A percentile compares a stretch with the other conserved stretches of the same genome.
These are phyloP conservation scores for Arthrobotrys entomopaga DNA, from an alignment of 2,329 filamentous ascomycete genomes.

Conservation along the genomic window DNA sequence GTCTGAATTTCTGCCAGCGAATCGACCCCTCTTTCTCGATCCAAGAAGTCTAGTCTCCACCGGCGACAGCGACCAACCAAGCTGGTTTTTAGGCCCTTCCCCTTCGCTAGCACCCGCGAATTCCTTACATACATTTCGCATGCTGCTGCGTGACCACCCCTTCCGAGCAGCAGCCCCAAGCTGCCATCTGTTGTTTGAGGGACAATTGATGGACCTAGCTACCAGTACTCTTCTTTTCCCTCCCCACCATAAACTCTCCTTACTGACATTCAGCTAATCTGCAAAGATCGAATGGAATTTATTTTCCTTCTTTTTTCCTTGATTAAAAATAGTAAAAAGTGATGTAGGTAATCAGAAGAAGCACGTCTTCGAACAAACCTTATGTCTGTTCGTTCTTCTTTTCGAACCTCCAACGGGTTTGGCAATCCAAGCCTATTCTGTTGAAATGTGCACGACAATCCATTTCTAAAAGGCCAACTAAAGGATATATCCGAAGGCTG, in stretches of 20 bases:
- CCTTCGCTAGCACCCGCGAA: constrained; percentile 51
- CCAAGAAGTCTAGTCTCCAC: constrained; percentile 44
- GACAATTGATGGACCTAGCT: constrained; percentile 4
- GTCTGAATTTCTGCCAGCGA: constrained; percentile 41
- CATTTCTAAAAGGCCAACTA: constrained; percentile 24
- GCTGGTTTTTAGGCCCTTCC: constrained; percentile 6
- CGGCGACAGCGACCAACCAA: constrained; percentile 44
- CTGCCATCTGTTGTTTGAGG: constrained; percentile 43
- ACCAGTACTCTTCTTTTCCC: neutral
- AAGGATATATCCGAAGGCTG: constrained; percentile 28
- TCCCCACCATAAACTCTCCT: constrained; percentile 15
- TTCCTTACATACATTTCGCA: constrained; percentile 54
- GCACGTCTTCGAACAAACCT: neutral
- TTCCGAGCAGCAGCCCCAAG: constrained; percentile 27
- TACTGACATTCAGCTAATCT: constrained; percentile 1
- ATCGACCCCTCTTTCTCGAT: constrained; percentile 49
- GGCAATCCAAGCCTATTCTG: constrained; percentile 12
- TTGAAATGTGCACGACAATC: constrained; percentile 8
- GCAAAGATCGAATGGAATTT: constrained; percentile 23
- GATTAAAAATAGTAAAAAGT: constrained; percentile 50
- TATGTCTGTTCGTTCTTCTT: neutral
- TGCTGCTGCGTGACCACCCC: constrained; percentile 53
- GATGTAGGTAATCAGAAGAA: constrained; percentile 3
- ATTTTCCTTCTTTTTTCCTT: constrained; percentile 1
- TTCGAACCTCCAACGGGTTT: constrained; percentile 15